These are phyloP conservation scores for Trypanosoma boissoni DNA, from an alignment of 208 protist species.

Conservation along the genomic window DNA sequence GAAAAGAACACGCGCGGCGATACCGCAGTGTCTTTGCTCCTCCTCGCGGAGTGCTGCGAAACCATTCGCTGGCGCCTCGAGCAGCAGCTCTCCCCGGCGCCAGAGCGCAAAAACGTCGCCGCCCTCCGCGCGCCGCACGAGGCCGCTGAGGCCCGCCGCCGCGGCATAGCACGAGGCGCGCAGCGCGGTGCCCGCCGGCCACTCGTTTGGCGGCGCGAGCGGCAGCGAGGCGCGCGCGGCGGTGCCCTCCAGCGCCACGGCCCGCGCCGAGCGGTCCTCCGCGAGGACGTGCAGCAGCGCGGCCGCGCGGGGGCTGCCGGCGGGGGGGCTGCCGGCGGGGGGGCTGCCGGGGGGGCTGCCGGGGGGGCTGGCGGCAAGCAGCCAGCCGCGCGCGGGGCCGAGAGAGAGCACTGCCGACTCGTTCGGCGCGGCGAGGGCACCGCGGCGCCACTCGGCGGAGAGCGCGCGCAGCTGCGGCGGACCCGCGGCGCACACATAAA, in stretches of 20 bases:
- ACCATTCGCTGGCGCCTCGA: constrained; percentile 29
- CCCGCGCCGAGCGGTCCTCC: background rate
- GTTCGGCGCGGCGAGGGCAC: background rate
- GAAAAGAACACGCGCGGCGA: constrained; percentile 36
- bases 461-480: constrained; percentile 10
- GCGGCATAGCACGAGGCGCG: too few relatives aligned
- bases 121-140: constrained; percentile 9
- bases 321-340: background rate
- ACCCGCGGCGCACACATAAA: constrained; percentile 15
- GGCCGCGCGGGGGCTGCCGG: background rate
- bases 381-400: constrained; percentile 18
- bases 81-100: constrained; percentile 23
- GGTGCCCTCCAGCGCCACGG: background rate
- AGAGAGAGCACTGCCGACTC: constrained; percentile 21
- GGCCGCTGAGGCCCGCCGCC: constrained; percentile 7
- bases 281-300: constrained; percentile 19
- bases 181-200: constrained; percentile 18
- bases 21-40: constrained; percentile 31
- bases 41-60: constrained; percentile 30
- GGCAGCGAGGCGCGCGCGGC: constrained; percentile 3
- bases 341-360: background rate
- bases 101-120: constrained; percentile 20
- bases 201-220: constrained; percentile 17
- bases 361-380: background rate
- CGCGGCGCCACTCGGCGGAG: constrained; percentile 10